phyloP scores from a whole-genome alignment of 2,329 filamentous ascomycete species.

The Biscogniauxia sp. region DNA sequence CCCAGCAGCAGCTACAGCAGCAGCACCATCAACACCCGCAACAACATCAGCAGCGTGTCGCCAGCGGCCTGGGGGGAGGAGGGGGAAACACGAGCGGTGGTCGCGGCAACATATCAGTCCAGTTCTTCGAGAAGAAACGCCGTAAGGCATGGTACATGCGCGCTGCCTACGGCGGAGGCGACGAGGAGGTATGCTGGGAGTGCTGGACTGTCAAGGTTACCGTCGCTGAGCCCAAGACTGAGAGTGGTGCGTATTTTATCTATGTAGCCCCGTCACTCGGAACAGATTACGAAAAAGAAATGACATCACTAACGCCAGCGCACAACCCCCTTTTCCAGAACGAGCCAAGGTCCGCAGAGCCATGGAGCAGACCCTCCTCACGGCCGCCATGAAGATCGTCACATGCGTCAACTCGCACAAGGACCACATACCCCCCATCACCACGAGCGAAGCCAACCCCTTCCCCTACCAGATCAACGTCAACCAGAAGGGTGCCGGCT shows the following conservation, averaged over 20 bases:
- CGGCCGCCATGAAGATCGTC: constrained; percentile 86
- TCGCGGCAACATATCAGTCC: constrained; percentile 76
- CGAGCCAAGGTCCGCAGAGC: constrained; percentile 83
- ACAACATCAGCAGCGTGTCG: neutral
- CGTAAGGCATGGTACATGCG: constrained; percentile 76
- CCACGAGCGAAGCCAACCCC: constrained; percentile 84
- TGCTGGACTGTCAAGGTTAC: constrained; percentile 92
- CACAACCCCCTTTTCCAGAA: constrained; percentile 49
- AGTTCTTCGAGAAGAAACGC: constrained; percentile 92
- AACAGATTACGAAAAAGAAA: neutral
- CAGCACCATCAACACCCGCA: neutral
- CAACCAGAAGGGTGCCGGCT: constrained; percentile 76
- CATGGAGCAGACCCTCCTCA: constrained; percentile 86
- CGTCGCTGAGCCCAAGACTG: constrained; percentile 84
- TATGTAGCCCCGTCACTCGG: neutral
- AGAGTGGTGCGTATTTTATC: constrained; percentile 65
- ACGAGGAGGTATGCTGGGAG: constrained; percentile 97
- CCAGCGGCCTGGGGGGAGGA: neutral
- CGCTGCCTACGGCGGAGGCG: constrained; percentile 46
- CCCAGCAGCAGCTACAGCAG: neutral
- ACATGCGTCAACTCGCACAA: constrained; percentile 84
- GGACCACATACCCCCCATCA: constrained; percentile 96
- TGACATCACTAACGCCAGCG: neutral
- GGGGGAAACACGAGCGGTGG: constrained; percentile 48
- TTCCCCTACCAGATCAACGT: constrained; percentile 93